Evolutionary conservation across 2,329 filamentous ascomycete genomes (phyloP), one percentile per base, ranked within the genome.

Genomic region (Zasmidium cellare): DNA sequence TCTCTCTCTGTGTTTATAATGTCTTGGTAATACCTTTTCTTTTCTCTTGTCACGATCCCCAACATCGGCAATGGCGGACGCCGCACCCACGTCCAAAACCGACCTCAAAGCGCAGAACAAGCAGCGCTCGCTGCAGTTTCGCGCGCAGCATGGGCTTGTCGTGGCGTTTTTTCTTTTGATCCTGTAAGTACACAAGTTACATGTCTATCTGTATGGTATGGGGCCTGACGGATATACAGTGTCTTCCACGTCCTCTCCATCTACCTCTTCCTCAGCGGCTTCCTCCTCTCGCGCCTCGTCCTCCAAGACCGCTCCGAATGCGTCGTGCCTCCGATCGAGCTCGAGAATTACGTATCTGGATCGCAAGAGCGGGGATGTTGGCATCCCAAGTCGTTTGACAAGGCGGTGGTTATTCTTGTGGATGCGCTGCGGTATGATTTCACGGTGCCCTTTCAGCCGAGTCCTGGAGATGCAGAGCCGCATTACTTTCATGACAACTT

Each of bases 341-440:
- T 71, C 19, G 55, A 53, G 20, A 51, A 67, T 55, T 74, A 77
- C 58, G 68, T 65, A 18, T 66, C 75, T 1, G 76, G 77, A 41
- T 74, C 75, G 24, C 64, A 75, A 20, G 73, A 84, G 20, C 80
- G 82, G 57, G 94, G 94, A 64, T 99, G 94, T 81, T 99, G 94
- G 94, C 92, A 97, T 73, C 91, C 92, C 31, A 96, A 91, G 77
- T 90, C 87, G 1, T 99, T 97, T 72, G 85, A 96, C 62, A 94
- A 92, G 72, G 92, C 93, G 11, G 87, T 99, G 48, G 84, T 99
- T 22, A 84, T 99, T 56, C 79, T 99, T 51, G 89, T 99, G 57
- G 94, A 99, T 74, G 94, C 94, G 53, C 82, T 99, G 58, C 88
- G 94, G 59, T 99, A 99, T 76, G 94, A 99, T 75, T 99, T 99